Evolutionary conservation across 1,284 basidiomycete species (phyloP), one percentile per base, ranked within the genome.

Genomic region (Sporisorium scitamineum): DNA sequence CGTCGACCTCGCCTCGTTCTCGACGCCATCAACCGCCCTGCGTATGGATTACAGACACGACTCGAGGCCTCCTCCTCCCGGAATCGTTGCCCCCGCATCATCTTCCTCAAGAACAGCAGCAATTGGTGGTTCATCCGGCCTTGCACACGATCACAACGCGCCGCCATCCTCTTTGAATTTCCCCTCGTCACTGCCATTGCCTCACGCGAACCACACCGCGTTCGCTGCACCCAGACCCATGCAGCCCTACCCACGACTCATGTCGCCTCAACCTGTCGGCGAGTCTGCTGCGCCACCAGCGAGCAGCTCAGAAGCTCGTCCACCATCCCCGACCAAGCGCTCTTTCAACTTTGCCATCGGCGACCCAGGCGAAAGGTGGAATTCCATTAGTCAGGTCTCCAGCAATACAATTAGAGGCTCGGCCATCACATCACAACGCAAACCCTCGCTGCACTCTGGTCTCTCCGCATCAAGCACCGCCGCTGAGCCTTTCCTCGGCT

Each of bases 291-390:
- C 34, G 6, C 29, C 26, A 5, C 27, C 51, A 22, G 54, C 29
- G 9, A 45, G 48, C 39, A 27, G 45, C 26, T 57, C 66, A 14
- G 55, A 55, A 31, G 79, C 65, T 16, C 63, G 79, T n/a, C 77
- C 80, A 14, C 77, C 79, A 7, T 82, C 80, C 10, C 80, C 80
- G 0, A 59, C 78, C 9, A 80, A 78, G 57, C 62, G 76, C 7
- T 62, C 66, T 32, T 77, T 75, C 75, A 74, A 68, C 51, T 80
- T 79, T 47, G 71, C 67, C 5, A 74, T 77, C 39, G 76, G 77
- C 18, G 76, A 79, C 53, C 61, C 76, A 16, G 67, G 72, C 54
- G 80, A 82, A 27, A 59, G 80, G 16, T 82, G 80, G 80, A 70
- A 78, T 24, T 78, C 79, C 31, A 77, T 81, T 34, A 69, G 68